phyloP scores from a whole-genome alignment of 768 basidiomycete species.

The Trametes elegans region DNA sequence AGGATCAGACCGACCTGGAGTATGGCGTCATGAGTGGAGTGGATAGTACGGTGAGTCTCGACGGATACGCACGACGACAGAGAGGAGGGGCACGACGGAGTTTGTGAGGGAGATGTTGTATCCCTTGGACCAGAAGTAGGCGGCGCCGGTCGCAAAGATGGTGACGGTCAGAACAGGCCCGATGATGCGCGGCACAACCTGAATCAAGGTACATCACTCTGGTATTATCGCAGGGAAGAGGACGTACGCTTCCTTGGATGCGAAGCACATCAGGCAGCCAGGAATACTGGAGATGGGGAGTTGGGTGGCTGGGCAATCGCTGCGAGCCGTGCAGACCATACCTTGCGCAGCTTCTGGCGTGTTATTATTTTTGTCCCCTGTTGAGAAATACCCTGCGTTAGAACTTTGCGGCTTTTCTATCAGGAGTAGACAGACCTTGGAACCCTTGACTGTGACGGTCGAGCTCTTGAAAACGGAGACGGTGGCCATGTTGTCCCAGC shows the following conservation, averaged over 20 bases:
- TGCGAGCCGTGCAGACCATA: background rate
- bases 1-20: slow-evolving; percentile 83
- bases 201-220: slow-evolving; percentile 9
- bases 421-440: slow-evolving; percentile 3
- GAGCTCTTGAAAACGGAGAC: slow-evolving; percentile 13
- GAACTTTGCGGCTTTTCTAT: too few species aligned
- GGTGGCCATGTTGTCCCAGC: background rate
- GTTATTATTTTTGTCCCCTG: slow-evolving; percentile 26
- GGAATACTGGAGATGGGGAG: slow-evolving; percentile 53
- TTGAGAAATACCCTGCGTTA: background rate
- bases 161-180: slow-evolving; percentile 88
- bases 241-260: slow-evolving; percentile 74
- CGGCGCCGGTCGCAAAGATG: slow-evolving; percentile 61
- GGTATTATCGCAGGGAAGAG: background rate
- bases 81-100: slow-evolving; percentile 82
- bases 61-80: slow-evolving; percentile 71
- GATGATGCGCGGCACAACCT: slow-evolving; percentile 71
- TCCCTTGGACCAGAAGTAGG: slow-evolving; percentile 57
- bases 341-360: slow-evolving; percentile 28
- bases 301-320: background rate
- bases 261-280: slow-evolving; percentile 90
- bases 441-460: slow-evolving; percentile 1
- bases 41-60: background rate
- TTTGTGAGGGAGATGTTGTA: slow-evolving; percentile 68
- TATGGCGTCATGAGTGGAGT: background rate